Base-by-base conservation (phyloP, 768 basidiomycete genomes). In the Rhizopogon roseolus region DNA sequence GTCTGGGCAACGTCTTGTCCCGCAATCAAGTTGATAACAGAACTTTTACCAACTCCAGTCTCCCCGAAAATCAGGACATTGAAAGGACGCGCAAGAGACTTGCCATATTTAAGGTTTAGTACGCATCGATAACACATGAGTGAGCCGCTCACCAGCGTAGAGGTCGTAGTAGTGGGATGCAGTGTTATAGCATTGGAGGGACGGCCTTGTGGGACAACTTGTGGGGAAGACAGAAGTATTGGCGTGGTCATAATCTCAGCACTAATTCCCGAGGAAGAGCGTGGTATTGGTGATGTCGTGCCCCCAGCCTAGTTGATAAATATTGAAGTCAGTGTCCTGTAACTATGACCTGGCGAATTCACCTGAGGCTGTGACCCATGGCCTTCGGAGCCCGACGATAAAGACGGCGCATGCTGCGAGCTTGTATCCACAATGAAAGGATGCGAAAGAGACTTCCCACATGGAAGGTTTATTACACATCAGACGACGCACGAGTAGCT, bases 31-130 rank as follows among this genome's bases (percentile, higher is more conserved):
- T 77, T 78, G 45, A 78, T 60, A 2, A 78, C 55, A 3, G 73
- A 73, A 53, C 76, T 78, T 58, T 78, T 78, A 11, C 72, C 71
- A 2, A 70, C 57, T 14, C 76, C 76, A 3, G 69, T 68, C 41
- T 76, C 74, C 1, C 77, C 76, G 40, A 77, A 78, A 19, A 77
- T 42, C 14, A 77, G 63, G 16, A 77, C 48, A 49, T 77, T 77
- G 27, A 56, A 29, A 50, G 49, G 11, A 46, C 29, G 29, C 7
- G 29, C 7, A 32, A 14, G 11, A 19, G 45, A 32, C 45, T 46
- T 45, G 17, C 2, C 7, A 1, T 29, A 5, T 34, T 11, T 11
- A 34, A 34, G 4, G 13, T 14, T 46, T 14, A 46, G 29, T 34
- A 19, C 7, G 14, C 6, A 34, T 19, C 4, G 14, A 8, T 22